phyloP scores from a whole-genome alignment of 1,284 basidiomycete genomes.

The Gomphus sp. region DNA sequence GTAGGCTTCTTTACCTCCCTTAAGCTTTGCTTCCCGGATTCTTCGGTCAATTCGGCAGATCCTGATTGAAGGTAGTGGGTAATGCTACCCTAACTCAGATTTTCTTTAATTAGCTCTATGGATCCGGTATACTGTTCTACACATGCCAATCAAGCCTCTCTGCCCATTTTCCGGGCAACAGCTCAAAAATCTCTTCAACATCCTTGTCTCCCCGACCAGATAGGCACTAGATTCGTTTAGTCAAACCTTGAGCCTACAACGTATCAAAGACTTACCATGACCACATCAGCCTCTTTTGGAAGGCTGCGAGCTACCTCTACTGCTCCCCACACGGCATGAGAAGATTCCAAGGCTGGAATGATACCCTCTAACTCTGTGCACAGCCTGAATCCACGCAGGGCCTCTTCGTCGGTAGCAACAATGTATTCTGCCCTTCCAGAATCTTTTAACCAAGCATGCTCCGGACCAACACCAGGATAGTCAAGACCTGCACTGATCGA shows the following conservation, averaged over 20 bases:
- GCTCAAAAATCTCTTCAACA: conserved; percentile 82
- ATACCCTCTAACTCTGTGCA: conserved; percentile 93
- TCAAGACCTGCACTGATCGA: conserved; percentile 94
- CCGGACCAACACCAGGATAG: conserved; percentile 92
- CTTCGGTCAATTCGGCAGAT: too few relatives aligned
- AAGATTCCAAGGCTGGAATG: conserved; percentile 93
- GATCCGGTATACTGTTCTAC: conserved; percentile 4
- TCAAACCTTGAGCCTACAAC: conserved; percentile 5
- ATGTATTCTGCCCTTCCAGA: conserved; percentile 90
- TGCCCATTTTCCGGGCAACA: conserved; percentile 81
- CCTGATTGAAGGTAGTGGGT: too few relatives aligned
- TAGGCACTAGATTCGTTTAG: conserved; percentile 48
- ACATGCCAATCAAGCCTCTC: conserved; percentile 85
- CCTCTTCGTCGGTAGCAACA: conserved; percentile 89
- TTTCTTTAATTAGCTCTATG: too few relatives aligned
- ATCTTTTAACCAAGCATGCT: conserved; percentile 96
- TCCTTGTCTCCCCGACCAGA: conserved; percentile 94
- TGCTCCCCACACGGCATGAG: conserved; percentile 93
- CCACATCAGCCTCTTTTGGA: conserved; percentile 78
- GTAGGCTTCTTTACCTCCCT: too few relatives aligned
- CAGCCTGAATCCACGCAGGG: conserved; percentile 86
- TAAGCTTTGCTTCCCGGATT: too few relatives aligned
- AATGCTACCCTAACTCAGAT: too few relatives aligned
- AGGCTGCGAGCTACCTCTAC: conserved; percentile 80
- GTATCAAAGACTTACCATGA: conserved; percentile 70